Percentiles rank a stretch among this genome's conserved stretches.
phyloP scores from a whole-genome alignment of 1,139 yeast genomes.

The Debaryomyces nepalensis region DNA sequence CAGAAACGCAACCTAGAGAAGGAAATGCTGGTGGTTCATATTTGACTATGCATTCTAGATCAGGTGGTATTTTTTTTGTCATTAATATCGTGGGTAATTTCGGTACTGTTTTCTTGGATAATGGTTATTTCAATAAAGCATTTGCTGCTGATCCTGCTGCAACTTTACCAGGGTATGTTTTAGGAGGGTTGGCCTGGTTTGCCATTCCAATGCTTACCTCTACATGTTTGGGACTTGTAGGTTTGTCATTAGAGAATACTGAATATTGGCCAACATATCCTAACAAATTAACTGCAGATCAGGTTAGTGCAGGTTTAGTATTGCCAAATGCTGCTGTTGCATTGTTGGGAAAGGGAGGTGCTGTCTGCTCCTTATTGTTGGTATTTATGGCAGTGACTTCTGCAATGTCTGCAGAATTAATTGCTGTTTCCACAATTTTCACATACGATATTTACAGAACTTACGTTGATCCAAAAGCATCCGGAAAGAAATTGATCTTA shows the following conservation, averaged over 20 bases:
- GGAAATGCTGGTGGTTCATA: conserved; percentile 82
- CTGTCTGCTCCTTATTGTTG: conserved; percentile 74
- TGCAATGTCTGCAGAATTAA: conserved; percentile 46
- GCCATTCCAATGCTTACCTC: conserved; percentile 85
- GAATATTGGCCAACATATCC: conserved; percentile 83
- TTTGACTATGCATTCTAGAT: conserved; percentile 75
- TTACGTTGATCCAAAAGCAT: conserved; percentile 35
- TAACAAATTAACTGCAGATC: conserved; percentile 60
- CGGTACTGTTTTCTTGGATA: conserved; percentile 87
- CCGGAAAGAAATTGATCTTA: conserved; percentile 32
- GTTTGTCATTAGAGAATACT: conserved; percentile 67
- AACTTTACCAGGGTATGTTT: conserved; percentile 85
- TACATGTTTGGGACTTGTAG: conserved; percentile 83
- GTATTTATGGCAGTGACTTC: conserved; percentile 84
- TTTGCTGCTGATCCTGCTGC: conserved; percentile 85
- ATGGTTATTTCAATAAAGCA: conserved; percentile 90
- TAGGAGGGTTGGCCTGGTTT: conserved; percentile 93
- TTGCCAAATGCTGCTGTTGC: conserved; percentile 89
- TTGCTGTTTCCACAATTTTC: conserved; percentile 39
- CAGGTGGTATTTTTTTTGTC: conserved; percentile 83
- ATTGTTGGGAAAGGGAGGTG: conserved; percentile 84
- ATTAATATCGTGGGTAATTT: conserved; percentile 85
- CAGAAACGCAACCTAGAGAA: conserved; percentile 58
- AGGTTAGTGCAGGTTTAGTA: conserved; percentile 80
- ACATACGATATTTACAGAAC: conserved; percentile 38